Percentiles rank a stretch among this genome's conserved stretches.
Evolutionary conservation across 345 rosid species (phyloP).

Genomic region (Arabidopsis thaliana): DNA sequence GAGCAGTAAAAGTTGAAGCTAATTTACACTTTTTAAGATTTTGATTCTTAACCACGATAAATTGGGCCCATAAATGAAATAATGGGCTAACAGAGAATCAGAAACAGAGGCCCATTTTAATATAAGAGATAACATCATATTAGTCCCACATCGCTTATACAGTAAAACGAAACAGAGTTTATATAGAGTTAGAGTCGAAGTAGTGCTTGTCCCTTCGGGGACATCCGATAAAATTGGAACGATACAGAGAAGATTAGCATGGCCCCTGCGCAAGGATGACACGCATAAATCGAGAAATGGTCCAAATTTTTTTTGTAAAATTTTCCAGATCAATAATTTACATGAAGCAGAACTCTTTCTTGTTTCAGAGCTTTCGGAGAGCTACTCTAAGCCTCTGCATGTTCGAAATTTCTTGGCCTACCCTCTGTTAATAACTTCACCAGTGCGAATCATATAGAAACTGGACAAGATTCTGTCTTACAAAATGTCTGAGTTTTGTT

Average conservation of each 20-base stretch:
- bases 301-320: background rate
- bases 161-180: background rate
- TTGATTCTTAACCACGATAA: background rate
- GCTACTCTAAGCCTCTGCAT: too few species aligned
- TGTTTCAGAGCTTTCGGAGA: too few species aligned
- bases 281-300: conserved; percentile 29
- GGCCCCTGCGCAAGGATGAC: conserved; percentile 38
- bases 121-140: background rate
- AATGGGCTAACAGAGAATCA: background rate
- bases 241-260: conserved; percentile 37
- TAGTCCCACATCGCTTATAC: background rate
- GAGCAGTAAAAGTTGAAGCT: background rate
- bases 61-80: background rate
- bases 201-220: conserved; percentile 17
- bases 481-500: too few species aligned
- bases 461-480: too few species aligned
- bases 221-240: conserved; percentile 35
- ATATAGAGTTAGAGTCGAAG: background rate
- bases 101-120: background rate
- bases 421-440: too few species aligned
- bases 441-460: too few species aligned
- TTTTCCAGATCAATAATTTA: background rate
- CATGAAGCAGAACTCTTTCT: too few species aligned
- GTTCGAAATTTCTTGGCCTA: too few species aligned
- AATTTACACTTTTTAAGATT: background rate